Conservation (phyloP, 1,284 basidiomycete genomes). For the Ganoderma meredithae region DNA sequence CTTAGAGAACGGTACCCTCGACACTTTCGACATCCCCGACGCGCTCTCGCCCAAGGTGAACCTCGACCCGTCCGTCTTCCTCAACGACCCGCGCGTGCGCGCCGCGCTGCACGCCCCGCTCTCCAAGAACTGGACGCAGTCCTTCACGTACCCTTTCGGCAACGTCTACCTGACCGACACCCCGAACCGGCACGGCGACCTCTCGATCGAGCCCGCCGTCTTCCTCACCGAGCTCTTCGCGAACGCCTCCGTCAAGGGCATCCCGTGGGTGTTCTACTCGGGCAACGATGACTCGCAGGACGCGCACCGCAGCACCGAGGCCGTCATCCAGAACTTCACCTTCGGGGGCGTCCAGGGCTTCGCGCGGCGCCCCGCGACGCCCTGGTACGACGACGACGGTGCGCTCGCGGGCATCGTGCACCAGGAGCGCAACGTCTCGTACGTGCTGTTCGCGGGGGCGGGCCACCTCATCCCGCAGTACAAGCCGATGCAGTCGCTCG, state of each 20-base stretch:
- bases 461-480: conserved; percentile 41
- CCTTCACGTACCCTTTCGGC: conserved; percentile 60
- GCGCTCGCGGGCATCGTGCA: conserved; percentile 41
- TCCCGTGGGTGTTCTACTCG: conserved; percentile 40
- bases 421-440: conserved; percentile 43
- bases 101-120: conserved; percentile 71
- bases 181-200: conserved; percentile 46
- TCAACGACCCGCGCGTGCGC: conserved; percentile 60
- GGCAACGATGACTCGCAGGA: conserved; percentile 43
- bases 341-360: conserved; percentile 74
- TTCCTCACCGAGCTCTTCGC: conserved; percentile 40
- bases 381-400: conserved; percentile 47
- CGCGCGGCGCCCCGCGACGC: conserved; percentile 65
- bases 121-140: conserved; percentile 59
- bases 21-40: conserved; percentile 60
- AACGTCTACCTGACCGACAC: conserved; percentile 27
- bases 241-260: conserved; percentile 35
- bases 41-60: conserved; percentile 55
- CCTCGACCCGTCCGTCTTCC: conserved; percentile 56
- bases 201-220: conserved; percentile 47
- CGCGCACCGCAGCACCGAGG: conserved; percentile 52
- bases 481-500: conserved; percentile 38
- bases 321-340: conserved; percentile 49
- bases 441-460: conserved; percentile 40
- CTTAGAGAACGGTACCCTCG: conserved; percentile 30